phyloP scores from a whole-genome alignment of 495 filamentous ascomycete genomes.

The Neurospora sp. region DNA sequence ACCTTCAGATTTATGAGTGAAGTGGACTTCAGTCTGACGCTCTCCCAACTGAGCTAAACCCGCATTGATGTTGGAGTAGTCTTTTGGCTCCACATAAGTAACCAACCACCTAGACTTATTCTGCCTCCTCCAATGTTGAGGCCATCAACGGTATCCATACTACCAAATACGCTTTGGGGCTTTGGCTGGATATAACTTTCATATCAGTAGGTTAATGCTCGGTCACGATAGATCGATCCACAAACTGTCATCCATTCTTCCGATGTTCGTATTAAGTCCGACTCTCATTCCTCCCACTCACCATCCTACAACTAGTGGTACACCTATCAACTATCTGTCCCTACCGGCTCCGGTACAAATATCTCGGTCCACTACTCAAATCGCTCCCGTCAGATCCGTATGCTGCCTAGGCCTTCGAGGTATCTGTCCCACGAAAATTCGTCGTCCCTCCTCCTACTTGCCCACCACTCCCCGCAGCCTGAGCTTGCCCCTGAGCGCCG shows the following conservation, averaged over 20 bases:
- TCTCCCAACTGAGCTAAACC: not conserved
- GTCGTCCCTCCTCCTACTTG: not conserved
- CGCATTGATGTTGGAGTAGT: not conserved
- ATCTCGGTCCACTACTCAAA: not conserved
- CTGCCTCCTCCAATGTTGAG: not conserved
- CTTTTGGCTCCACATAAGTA: not conserved
- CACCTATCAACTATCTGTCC: not conserved
- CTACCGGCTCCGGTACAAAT: not conserved
- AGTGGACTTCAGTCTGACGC: not conserved
- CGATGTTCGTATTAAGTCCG: not conserved
- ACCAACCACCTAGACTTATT: not conserved
- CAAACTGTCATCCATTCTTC: not conserved
- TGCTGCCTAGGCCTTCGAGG: not conserved
- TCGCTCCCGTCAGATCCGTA: not conserved
- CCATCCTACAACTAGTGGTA: not conserved
- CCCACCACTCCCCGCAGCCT: not conserved
- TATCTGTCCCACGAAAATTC: not conserved
- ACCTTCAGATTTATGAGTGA: not conserved
- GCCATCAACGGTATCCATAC: not conserved
- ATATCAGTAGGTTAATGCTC: not conserved
- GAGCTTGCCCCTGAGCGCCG: not conserved
- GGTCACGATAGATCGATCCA: not conserved
- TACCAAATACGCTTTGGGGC: not conserved
- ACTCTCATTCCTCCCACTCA: not conserved
- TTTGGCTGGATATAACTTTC: not conserved